Base-by-base conservation (phyloP, 805 yeast species). In the Clavispora fructus region DNA sequence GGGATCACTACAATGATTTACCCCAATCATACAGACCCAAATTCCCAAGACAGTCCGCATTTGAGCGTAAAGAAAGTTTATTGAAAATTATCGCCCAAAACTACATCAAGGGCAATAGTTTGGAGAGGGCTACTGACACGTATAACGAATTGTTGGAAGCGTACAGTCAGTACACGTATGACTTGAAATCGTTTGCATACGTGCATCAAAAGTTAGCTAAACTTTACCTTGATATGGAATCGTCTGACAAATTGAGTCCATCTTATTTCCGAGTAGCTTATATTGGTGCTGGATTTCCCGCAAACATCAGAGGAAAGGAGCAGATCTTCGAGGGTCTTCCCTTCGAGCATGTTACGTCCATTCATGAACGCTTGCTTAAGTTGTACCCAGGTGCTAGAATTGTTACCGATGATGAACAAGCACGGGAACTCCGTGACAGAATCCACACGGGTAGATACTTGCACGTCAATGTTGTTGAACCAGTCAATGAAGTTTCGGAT, bases 281-380 rank as follows among this genome's bases (percentile, higher is more conserved):
- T 58, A 77, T 86, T 60, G 97, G 97, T 13, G 78, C 75, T 43
- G 96, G 96, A 2, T 89, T 89, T 74, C 96, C 96, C 7, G 72
- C 70, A 29, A 78, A 90, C 32, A 75, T 86, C 41, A 73, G 95
- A 57, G 86, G 87, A 40, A 80, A 84, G 58, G 82, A 82, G 49
- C 89, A 84, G 61, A 85, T 89, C 43, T 87, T 83, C 59, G 95
- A 89, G 65, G 96, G 96, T 6, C 72, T 80, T 44, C 89, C 95
- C 28, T 89, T 86, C 67, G 97, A 89, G 61, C 94, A 87, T 63
- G 82, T 89, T 48, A 81, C 90, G 2, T 82, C 92, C 3, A 85
- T 89, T 61, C 89, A 85, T 56, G 87, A 83, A 56, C 73, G 95
- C 54, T 68, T 90, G 49, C 74, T 83, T 55, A 78, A 82, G 57